A percentile compares a stretch with the other conserved stretches of the same genome.
phyloP scores from a whole-genome alignment of 768 basidiomycete genomes.

The Sutorius australiensis region DNA sequence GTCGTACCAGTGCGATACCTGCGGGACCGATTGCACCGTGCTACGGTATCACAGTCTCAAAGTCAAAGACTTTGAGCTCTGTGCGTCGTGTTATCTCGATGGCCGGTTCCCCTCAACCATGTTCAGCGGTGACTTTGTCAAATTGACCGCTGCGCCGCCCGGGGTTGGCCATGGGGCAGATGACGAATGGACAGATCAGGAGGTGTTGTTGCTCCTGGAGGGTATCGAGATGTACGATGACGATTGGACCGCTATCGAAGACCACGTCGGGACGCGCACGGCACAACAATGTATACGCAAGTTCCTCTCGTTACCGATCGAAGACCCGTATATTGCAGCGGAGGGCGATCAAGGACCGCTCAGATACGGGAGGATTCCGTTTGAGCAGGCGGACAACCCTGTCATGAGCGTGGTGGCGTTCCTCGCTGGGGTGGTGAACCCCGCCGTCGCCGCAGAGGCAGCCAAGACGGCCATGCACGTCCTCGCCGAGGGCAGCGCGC shows the following conservation, averaged over 20 bases:
- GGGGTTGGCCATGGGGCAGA: constrained; percentile 37
- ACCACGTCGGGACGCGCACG: constrained; percentile 87
- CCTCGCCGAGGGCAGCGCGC: constrained; percentile 59
- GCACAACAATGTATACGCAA: constrained; percentile 95
- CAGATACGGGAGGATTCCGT: constrained; percentile 76
- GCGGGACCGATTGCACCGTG: constrained; percentile 87
- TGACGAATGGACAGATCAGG: constrained; percentile 89
- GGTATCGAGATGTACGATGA: constrained; percentile 98
- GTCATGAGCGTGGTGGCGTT: constrained; percentile 99
- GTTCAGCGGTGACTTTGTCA: constrained; percentile 97
- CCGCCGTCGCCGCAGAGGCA: constrained; percentile 88
- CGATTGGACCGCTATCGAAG: constrained; percentile 90
- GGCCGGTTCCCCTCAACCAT: constrained; percentile 95
- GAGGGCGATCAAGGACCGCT: constrained; percentile 76
- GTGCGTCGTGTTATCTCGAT: constrained; percentile 89
- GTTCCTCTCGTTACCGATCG: constrained; percentile 94
- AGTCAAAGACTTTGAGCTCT: constrained; percentile 87
- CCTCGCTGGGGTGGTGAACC: constrained; percentile 87
- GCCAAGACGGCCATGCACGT: constrained; percentile 87
- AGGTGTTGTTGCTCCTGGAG: constrained; percentile 85
- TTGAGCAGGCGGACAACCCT: constrained; percentile 94
- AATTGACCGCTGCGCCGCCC: constrained; percentile 49
- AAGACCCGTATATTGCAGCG: constrained; percentile 83
- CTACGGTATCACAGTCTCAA: constrained; percentile 92
- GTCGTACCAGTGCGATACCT: constrained; percentile 85